Evolutionary conservation across 148 eudicot species (phyloP), one percentile per base, ranked within the genome.

Genomic region (Rhododendron molle): DNA sequence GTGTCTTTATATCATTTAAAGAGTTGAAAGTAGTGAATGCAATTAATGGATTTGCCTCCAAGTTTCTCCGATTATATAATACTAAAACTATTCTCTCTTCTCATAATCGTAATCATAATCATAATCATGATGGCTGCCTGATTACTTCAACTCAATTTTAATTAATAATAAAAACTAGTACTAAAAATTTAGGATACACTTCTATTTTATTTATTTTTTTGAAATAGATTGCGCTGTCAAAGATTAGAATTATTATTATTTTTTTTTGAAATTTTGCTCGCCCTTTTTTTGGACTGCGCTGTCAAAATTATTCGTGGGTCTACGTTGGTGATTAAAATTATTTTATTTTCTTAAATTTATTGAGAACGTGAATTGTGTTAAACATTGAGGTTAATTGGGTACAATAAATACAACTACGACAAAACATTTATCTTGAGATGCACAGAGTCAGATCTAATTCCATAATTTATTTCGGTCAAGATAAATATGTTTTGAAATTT

Each of bases 41-140:
- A 86, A 74, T 88, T 88, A 84, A 90, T 90, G 90, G 38, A 30
- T 86, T 90, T 86, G 81, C 32, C 84, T 88, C 89, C 89, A 89
- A 88, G 69, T 9, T 79, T 38, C 60, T 65, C 49, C 20, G 1
- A 32, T 11, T 34, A 71, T 20, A 49, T 83, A 28, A 18, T 30
- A 81, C 32, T 1, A 28, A 43, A 44, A 13, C 7, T 7, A 80
- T 7, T 80, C 23, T 80, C 23, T 80, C 58, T 80, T 30, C 13
- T 2, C 9, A 38, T 74, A 71, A 71, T 2, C 9, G 20, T 74
- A 71, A 71, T 14, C 38, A 71, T 30, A 2, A 65, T 65, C 16
- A 52, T 52, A 14, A 40, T 40, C 50, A 47, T 47, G 12, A 11
- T 47, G 13, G 28, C 9, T 62, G 26, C 2, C 21, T 14, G 38